Evolutionary conservation across 2,329 filamentous ascomycete genomes (phyloP).

Genomic region (Cladosporium sp.): DNA sequence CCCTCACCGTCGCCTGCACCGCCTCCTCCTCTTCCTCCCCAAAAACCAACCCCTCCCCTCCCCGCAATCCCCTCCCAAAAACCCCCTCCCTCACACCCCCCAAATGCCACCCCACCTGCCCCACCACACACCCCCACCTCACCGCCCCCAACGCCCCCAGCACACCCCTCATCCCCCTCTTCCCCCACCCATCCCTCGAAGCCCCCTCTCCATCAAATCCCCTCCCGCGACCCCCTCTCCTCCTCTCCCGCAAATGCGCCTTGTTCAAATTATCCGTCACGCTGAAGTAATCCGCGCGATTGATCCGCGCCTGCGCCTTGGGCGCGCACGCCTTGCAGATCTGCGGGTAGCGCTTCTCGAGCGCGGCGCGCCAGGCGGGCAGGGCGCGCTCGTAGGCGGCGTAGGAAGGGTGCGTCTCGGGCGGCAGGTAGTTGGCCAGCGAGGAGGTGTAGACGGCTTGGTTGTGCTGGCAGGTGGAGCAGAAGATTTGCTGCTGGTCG

Average conservation of each 20-base stretch:
- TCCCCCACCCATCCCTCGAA: conserved; percentile 36
- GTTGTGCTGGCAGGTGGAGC: conserved; percentile 77
- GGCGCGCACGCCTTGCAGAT: conserved; percentile 77
- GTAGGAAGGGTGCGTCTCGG: conserved; percentile 61
- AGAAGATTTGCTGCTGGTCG: conserved; percentile 48
- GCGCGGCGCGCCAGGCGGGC: conserved; percentile 60
- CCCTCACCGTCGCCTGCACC: neutral
- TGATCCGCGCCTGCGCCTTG: conserved; percentile 50
- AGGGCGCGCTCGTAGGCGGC: conserved; percentile 61
- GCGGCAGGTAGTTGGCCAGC: conserved; percentile 72
- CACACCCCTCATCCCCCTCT: conserved; percentile 25
- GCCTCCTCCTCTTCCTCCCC: conserved; percentile 3
- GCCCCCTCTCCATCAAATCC: neutral
- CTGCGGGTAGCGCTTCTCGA: conserved; percentile 82
- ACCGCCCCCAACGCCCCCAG: conserved; percentile 19
- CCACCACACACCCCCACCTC: conserved; percentile 17
- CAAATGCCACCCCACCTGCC: conserved; percentile 25
- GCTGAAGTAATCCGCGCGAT: conserved; percentile 28
- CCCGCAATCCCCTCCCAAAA: neutral
- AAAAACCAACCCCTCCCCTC: neutral
- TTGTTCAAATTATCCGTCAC: conserved; percentile 22
- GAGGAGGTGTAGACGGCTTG: conserved; percentile 73
- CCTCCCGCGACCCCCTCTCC: neutral
- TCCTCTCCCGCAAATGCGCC: conserved; percentile 60
- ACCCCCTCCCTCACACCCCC: conserved; percentile 13